Conservation (phyloP, 2,329 filamentous ascomycete genomes). For the Mycosphaerelloides madeirae region DNA sequence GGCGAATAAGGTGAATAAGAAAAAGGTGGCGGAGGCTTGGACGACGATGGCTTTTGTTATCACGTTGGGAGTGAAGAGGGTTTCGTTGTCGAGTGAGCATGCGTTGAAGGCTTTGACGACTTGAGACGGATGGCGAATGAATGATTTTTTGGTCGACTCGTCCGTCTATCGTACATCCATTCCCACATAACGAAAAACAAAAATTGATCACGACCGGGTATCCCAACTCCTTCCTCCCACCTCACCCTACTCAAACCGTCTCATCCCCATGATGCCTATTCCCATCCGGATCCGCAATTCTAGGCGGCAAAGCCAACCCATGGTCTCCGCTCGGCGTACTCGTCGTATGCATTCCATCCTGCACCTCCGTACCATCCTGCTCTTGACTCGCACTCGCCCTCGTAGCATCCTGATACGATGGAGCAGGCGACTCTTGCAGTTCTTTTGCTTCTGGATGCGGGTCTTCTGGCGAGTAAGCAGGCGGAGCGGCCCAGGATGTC, state of each 20-base stretch:
- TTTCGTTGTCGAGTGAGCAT: too few species aligned
- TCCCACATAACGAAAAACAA: too few species aligned
- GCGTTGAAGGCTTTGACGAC: too few species aligned
- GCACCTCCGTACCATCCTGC: neutral
- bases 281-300: neutral
- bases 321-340: neutral
- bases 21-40: neutral
- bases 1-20: conserved; percentile 30
- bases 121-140: too few species aligned
- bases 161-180: too few species aligned
- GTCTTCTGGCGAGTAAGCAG: neutral
- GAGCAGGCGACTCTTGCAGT: neutral
- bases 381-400: neutral
- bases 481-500: neutral
- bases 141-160: too few species aligned
- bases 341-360: neutral
- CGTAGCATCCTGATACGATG: neutral
- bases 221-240: too few species aligned
- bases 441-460: neutral
- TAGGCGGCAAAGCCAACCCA: neutral
- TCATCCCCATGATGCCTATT: neutral
- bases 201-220: too few species aligned
- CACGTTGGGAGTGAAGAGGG: too few species aligned
- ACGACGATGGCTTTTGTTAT: too few species aligned
- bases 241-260: too few species aligned